phyloP scores from a whole-genome alignment of 495 filamentous ascomycete genomes.

The Cercophora newfieldiana region DNA sequence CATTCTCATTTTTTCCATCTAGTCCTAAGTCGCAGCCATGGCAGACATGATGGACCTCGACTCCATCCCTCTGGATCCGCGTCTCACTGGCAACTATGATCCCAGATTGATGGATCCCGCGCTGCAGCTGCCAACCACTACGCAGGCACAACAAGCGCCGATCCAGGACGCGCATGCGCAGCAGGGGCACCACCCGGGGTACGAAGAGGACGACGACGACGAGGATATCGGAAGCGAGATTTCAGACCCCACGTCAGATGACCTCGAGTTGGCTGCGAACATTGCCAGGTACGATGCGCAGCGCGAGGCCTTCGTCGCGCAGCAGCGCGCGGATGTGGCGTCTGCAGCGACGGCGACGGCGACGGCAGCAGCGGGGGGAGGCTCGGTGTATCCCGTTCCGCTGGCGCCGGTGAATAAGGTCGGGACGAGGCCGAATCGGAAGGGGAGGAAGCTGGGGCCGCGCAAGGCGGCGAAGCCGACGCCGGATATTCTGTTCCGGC shows the following conservation, averaged over 20 bases:
- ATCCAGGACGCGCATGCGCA: too few species aligned
- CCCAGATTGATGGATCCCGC: conserved; percentile 10
- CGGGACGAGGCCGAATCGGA: conserved; percentile 7
- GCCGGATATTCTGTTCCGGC: conserved; percentile 69
- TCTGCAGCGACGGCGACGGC: too few species aligned
- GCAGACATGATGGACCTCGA: conserved; percentile 28
- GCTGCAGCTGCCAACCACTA: neutral
- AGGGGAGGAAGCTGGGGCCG: conserved; percentile 48
- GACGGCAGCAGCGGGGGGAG: too few species aligned
- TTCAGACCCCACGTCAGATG: conserved; percentile 44
- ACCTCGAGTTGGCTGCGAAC: conserved; percentile 35
- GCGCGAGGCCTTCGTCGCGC: conserved; percentile 35
- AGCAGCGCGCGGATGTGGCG: conserved; percentile 29
- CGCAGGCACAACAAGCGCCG: neutral
- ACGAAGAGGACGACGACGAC: conserved; percentile 14
- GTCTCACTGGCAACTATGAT: conserved; percentile 2
- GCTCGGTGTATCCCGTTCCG: neutral
- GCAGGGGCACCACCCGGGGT: neutral
- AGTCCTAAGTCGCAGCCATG: conserved; percentile 13
- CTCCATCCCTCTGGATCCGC: conserved; percentile 6
- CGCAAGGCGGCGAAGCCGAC: conserved; percentile 72
- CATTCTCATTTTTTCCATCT: too few species aligned
- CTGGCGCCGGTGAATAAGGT: neutral
- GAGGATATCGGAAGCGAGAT: conserved; percentile 29
- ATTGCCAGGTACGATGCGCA: conserved; percentile 38